Base-by-base conservation (phyloP, 805 yeast genomes). In the Saccharomycodes ludwigii region DNA sequence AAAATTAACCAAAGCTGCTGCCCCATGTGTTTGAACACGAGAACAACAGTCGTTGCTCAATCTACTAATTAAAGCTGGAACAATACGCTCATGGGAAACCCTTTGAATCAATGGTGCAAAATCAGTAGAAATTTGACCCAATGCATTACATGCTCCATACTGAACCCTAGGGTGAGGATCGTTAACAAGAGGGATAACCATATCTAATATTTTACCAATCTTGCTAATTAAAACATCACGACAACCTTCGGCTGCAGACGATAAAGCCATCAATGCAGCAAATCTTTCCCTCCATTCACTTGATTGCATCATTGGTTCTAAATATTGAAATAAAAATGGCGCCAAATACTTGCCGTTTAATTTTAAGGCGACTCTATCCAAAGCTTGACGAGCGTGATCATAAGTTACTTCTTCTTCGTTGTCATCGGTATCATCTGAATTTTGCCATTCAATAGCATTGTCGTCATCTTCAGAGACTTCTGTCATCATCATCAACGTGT, bases 201-300 rank as follows among this genome's bases (percentile, higher is more conserved):
- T 66, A 45, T 82, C 93, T 42, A 91, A 61, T 28, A 91, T 73
- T 47, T 71, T 73, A 37, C 85, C 81, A 30, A 84, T 79, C 51
- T 85, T 95, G 20, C 71, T 62, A 29, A 82, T 78, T 57, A 91
- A 66, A 10, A 80, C 84, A 42, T 86, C 96, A 30, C 83, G 68
- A 58, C 97, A 88, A 31, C 98, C 98, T 61, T 91, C 98, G 24
- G 96, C 96, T 15, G 94, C 95, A 4, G 95, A 76, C 0, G 96
- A 85, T 18, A 91, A 62, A 0, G 96, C 96, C 97, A 91, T 91
- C 34, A 91, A 61, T 2, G 96, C 94, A 16, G 95, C 98, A 53
- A 86, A 95, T 40, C 95, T 77, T 53, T 85, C 94, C 54, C 94
- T 76, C 98, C 98, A 91, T 38, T 73, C 70, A 20, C 61, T 51